Evolutionary conservation across 139 green algal species (phyloP), one percentile per base, ranked within the genome.

Genomic region (Trebouxia sp.): DNA sequence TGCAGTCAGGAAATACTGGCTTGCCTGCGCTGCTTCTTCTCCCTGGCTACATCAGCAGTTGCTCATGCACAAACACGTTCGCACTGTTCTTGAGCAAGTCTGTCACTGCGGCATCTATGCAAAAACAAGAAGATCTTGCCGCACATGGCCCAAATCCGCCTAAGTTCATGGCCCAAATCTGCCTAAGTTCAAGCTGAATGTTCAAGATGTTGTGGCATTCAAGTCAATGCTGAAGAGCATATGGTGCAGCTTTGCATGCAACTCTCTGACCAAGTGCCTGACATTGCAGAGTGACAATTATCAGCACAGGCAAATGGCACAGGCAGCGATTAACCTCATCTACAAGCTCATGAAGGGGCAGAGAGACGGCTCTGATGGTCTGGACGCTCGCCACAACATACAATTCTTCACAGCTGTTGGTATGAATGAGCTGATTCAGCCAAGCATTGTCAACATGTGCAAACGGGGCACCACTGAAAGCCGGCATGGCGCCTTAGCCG

Each of bases 311-410:
- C 26, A 35, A 15, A 45, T 43, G 37, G 62, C 62, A 45, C 62
- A 72, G 62, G 32, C 43, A 35, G 62, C 62, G 0, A 12, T 72
- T 10, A 72, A 72, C 32, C 62, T 72, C 12, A 22, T 72, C 2
- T 45, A 43, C 12, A 72, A 72, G 62, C 62, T 72, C 32, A 22
- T 72, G 62, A 72, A 72, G 43, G 62, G 62, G 35, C 62, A 72
- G 62, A 45, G 10, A 35, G 62, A 72, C 35, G 32, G 37, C n/a
- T 72, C 62, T 24, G 32, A 72, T 72, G 62, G 62, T 17, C 62
- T 35, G 0, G 32, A 72, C 11, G 62, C 62, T 15, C 62, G 32
- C 32, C 43, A 45, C 58, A 69, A 69, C 32, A 28, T 10, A 8
- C 28, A 32, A 14, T 72, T 72, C 32, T 24, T 45, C 6, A 7